A percentile compares a stretch with the other conserved stretches of the same genome.
Evolutionary conservation across 2,329 filamentous ascomycete species (phyloP).

Genomic region (Passalora sequoiae): DNA sequence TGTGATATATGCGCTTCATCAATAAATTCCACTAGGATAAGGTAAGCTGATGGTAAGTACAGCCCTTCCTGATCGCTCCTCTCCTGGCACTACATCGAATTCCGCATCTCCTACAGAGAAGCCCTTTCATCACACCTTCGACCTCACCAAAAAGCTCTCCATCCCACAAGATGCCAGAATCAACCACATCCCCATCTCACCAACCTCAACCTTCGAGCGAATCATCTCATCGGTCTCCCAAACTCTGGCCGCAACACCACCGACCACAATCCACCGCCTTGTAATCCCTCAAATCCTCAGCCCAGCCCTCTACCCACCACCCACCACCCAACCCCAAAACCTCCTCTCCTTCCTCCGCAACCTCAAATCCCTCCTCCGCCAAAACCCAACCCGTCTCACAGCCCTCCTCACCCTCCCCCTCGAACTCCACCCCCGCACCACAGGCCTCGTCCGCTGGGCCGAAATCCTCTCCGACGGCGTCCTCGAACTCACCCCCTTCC

Average conservation of each 20-base stretch:
- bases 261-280: conserved; percentile 67
- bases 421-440: conserved; percentile 68
- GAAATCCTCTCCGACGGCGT: conserved; percentile 82
- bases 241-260: conserved; percentile 53
- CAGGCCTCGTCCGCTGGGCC: conserved; percentile 76
- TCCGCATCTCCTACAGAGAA: conserved; percentile 9
- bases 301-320: conserved; percentile 73
- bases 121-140: conserved; percentile 50
- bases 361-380: conserved; percentile 68
- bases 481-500: conserved; percentile 74
- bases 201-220: conserved; percentile 56
- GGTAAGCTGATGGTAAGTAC: conserved; percentile 24
- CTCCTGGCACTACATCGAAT: conserved; percentile 5
- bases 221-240: conserved; percentile 58
- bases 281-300: conserved; percentile 81
- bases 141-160: conserved; percentile 47
- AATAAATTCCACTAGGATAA: background rate
- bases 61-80: conserved; percentile 28
- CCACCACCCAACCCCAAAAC: conserved; percentile 63
- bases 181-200: conserved; percentile 55
- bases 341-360: conserved; percentile 77
- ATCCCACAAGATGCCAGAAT: conserved; percentile 39
- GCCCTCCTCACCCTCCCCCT: conserved; percentile 73
- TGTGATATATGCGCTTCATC: conserved; percentile 12
- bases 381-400: conserved; percentile 60